Conservation (phyloP, 179 eudicot species). For the Beta corolliflora region DNA sequence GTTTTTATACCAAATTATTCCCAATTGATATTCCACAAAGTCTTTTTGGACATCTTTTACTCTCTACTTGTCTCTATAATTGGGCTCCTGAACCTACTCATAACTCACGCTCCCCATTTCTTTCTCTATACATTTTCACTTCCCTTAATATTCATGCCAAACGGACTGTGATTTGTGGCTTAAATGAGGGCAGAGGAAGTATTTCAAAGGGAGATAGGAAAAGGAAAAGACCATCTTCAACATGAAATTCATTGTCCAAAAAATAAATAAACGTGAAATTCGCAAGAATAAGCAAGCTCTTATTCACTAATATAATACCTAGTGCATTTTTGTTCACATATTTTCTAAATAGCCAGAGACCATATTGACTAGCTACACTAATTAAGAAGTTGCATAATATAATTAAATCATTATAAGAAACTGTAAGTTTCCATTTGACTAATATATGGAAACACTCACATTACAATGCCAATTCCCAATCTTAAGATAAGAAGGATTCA, state of each 20-base stretch:
- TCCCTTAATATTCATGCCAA: no score
- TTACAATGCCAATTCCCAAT: not conserved
- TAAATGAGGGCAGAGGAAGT: no score
- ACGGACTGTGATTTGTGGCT: no score
- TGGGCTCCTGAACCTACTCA: no score
- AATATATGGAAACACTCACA: conserved; percentile 10
- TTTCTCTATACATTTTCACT: no score
- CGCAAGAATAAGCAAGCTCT: not conserved
- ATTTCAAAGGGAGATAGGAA: not conserved
- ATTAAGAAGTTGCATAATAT: conserved; percentile 1
- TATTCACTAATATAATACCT: not conserved
- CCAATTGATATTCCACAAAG: no score
- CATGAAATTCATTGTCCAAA: not conserved
- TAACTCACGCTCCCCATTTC: no score
- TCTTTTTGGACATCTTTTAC: no score
- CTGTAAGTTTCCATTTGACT: conserved; percentile 1
- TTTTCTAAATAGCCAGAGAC: conserved; percentile 9
- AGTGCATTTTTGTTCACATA: conserved; percentile 6
- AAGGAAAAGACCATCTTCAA: not conserved
- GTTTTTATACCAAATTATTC: no score
- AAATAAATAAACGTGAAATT: no score
- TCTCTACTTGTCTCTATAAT: no score
- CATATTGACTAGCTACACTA: conserved; percentile 5
- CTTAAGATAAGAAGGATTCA: conserved; percentile 8
- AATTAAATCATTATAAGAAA: conserved; percentile 2